Conservation (phyloP, 495 filamentous ascomycete species). For the Cudoniella acicularis region DNA sequence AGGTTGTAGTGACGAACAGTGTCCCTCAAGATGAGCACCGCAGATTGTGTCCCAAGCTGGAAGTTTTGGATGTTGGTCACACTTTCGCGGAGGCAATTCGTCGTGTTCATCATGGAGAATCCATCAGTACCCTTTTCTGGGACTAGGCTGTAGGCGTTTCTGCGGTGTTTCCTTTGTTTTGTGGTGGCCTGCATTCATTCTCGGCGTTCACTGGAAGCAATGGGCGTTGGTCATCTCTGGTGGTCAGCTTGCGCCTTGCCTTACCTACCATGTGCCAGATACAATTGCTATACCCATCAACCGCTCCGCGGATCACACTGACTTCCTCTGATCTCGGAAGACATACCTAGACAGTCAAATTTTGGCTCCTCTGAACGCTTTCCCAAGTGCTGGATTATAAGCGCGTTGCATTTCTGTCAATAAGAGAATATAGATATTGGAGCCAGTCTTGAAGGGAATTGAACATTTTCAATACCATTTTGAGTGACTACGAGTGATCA, state of each 20-base stretch:
- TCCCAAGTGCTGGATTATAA: slow-evolving; percentile 31
- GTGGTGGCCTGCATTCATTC: slow-evolving; percentile 8
- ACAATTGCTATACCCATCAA: slow-evolving; percentile 29
- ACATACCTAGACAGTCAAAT: slow-evolving; percentile 17
- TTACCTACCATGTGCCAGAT: slow-evolving; percentile 8
- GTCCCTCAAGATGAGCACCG: slow-evolving; percentile 84
- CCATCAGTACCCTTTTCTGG: slow-evolving; percentile 94
- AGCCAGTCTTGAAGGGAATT: background rate
- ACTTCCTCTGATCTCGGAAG: slow-evolving; percentile 15
- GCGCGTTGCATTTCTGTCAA: slow-evolving; percentile 11
- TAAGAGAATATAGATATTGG: slow-evolving; percentile 11
- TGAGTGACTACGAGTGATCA: background rate
- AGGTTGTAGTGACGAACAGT: slow-evolving; percentile 89
- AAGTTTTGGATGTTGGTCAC: slow-evolving; percentile 85
- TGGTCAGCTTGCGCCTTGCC: slow-evolving; percentile 11
- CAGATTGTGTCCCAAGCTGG: slow-evolving; percentile 74
- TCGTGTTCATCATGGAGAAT: slow-evolving; percentile 95
- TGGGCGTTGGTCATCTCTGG: slow-evolving; percentile 3
- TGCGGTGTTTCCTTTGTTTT: slow-evolving; percentile 2
- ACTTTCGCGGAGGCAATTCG: slow-evolving; percentile 98
- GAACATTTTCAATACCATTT: background rate
- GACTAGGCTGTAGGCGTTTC: slow-evolving; percentile 51
- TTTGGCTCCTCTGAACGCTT: slow-evolving; percentile 26
- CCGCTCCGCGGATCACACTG: slow-evolving; percentile 21
- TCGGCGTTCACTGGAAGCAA: slow-evolving; percentile 22